These are phyloP conservation scores for Nelumbo lutea DNA, from an alignment of 164 flowering plant genomes.

Conservation along the genomic window DNA sequence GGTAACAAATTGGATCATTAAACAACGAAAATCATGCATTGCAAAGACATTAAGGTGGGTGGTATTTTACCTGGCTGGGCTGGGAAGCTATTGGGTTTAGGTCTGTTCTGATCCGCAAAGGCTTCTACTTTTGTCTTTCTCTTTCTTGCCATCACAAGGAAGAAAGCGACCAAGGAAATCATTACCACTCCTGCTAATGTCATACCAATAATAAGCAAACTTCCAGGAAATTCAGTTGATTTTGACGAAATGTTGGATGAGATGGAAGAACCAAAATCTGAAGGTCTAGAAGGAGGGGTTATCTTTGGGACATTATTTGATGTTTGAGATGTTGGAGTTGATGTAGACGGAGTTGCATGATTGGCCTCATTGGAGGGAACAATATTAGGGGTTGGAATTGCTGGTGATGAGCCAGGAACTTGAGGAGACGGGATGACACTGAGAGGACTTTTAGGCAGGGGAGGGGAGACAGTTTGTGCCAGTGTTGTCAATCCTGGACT, in stretches of 20 bases:
- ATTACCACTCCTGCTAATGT: constrained; percentile 31
- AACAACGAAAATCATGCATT: background rate
- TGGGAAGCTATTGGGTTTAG: constrained; percentile 22
- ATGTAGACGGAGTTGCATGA: constrained; percentile 7
- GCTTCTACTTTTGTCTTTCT: constrained; percentile 24
- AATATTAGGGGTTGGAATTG: constrained; percentile 5
- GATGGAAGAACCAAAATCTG: constrained; percentile 2
- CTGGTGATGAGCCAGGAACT: background rate
- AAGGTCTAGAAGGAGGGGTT: constrained; percentile 11
- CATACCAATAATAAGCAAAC: constrained; percentile 22
- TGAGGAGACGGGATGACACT: constrained; percentile 4
- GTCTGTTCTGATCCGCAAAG: constrained; percentile 16
- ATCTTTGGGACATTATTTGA: constrained; percentile 6
- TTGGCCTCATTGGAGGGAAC: constrained; percentile 8
- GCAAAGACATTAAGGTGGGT: background rate
- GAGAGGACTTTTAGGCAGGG: constrained; percentile 5
- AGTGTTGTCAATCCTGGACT: constrained; percentile 8
- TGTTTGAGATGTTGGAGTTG: constrained; percentile 1
- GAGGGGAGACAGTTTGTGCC: constrained; percentile 7
- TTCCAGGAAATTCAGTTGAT: constrained; percentile 5
- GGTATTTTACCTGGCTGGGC: constrained; percentile 28
- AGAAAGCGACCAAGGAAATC: constrained; percentile 25
- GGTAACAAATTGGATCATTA: constrained; percentile 10
- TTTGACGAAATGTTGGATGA: constrained; percentile 5
- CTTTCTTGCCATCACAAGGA: constrained; percentile 23